A percentile compares a stretch with the other conserved stretches of the same genome.
Conservation (phyloP, 129 eudicot species). For the Dittrichia graveolens region DNA sequence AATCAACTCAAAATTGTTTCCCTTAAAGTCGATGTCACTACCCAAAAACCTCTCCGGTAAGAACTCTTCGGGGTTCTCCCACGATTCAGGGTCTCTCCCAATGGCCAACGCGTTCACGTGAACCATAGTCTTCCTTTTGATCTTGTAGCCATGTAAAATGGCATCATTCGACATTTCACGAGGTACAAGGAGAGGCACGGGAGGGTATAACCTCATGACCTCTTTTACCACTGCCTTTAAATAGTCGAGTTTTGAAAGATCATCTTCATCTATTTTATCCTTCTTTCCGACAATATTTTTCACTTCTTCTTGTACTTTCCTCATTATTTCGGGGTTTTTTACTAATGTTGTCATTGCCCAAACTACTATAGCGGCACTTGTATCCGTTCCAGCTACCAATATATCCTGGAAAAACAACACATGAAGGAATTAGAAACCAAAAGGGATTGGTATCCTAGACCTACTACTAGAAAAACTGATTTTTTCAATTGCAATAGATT, state of each 20-base stretch:
- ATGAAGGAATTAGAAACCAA: not conserved
- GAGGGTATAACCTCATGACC: slow-evolving; percentile 33
- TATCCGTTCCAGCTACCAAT: slow-evolving; percentile 39
- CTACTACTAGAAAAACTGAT: no score
- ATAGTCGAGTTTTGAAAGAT: slow-evolving; percentile 34
- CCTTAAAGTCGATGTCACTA: slow-evolving; percentile 25
- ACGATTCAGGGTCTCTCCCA: slow-evolving; percentile 32
- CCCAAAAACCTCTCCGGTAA: slow-evolving; percentile 28
- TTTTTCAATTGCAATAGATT: no score
- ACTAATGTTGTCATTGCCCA: slow-evolving; percentile 38
- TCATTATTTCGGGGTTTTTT: slow-evolving; percentile 30
- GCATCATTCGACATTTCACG: slow-evolving; percentile 28
- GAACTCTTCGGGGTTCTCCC: slow-evolving; percentile 34
- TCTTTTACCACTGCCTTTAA: slow-evolving; percentile 39
- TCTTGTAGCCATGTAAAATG: slow-evolving; percentile 28
- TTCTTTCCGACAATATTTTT: slow-evolving; percentile 24
- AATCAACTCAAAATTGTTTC: slow-evolving; percentile 30
- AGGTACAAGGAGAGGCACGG: slow-evolving; percentile 33
- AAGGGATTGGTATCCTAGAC: not conserved
- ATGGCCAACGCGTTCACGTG: slow-evolving; percentile 31
- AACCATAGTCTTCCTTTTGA: slow-evolving; percentile 31
- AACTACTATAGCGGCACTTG: slow-evolving; percentile 22
- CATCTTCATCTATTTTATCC: slow-evolving; percentile 28
- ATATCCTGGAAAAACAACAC: slow-evolving; percentile 13
- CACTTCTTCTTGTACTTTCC: slow-evolving; percentile 34